A percentile compares a stretch with the other conserved stretches of the same genome.
These are phyloP conservation scores for Arthrobotrys sinensis DNA, from an alignment of 2,329 filamentous ascomycete species.

Conservation along the genomic window DNA sequence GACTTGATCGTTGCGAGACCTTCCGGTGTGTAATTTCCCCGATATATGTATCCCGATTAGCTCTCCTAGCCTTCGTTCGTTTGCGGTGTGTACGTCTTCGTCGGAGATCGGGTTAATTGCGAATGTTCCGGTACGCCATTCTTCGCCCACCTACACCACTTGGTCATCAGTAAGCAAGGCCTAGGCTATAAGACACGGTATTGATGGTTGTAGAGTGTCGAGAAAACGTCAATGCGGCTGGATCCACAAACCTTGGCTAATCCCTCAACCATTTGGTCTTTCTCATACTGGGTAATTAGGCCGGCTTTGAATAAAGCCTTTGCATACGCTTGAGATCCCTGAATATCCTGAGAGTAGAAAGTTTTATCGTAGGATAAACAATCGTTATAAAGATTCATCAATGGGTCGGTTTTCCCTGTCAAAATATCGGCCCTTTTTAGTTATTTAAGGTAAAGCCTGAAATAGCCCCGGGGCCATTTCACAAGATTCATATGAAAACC, in stretches of 20 bases:
- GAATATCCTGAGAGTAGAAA: slow-evolving; percentile 85
- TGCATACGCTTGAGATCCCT: slow-evolving; percentile 84
- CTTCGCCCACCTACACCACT: slow-evolving; percentile 69
- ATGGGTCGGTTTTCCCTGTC: slow-evolving; percentile 80
- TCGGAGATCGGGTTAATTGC: slow-evolving; percentile 72
- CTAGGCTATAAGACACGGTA: background rate
- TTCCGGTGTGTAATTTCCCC: slow-evolving; percentile 89
- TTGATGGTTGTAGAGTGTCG: too few relatives aligned
- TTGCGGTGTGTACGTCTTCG: slow-evolving; percentile 79
- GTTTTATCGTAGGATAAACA: slow-evolving; percentile 83
- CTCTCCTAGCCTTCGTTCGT: slow-evolving; percentile 81
- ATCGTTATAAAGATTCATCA: slow-evolving; percentile 89
- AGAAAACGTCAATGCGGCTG: background rate
- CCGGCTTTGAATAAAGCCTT: slow-evolving; percentile 81
- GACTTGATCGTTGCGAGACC: slow-evolving; percentile 90
- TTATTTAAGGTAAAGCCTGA: background rate
- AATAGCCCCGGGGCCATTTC: background rate
- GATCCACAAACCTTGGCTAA: slow-evolving; percentile 71
- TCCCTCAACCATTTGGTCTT: slow-evolving; percentile 80
- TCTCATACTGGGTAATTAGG: slow-evolving; percentile 81
- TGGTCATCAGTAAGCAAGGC: background rate
- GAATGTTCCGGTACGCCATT: slow-evolving; percentile 73
- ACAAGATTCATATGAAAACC: background rate
- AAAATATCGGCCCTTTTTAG: slow-evolving; percentile 70
- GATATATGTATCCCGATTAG: slow-evolving; percentile 87